Evolutionary conservation across 2,329 filamentous ascomycete species (phyloP), one percentile per base, ranked within the genome.

Genomic region (Colletotrichum siamense): DNA sequence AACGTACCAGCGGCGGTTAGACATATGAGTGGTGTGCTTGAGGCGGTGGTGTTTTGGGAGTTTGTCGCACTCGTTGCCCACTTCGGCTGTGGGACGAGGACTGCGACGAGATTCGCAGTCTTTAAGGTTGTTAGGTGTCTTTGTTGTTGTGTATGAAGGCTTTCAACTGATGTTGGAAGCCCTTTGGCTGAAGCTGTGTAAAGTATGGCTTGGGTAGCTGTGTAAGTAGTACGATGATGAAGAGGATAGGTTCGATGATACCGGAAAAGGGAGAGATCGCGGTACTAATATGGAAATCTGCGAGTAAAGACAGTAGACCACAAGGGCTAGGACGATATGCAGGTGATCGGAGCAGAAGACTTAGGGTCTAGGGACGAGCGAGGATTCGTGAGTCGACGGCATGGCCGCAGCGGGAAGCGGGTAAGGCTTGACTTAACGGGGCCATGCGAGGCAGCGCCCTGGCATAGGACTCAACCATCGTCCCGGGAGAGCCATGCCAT

Each of bases 1-100:
- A 76, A 86, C 78, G 68, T 82, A 86, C 79, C 82, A 84, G 26
- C 82, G 83, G 73, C 81, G 81, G 59, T 34, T 64, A 74, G 84
- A 82, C 85, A 87, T 86, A 15, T 55, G 71, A 71, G 73, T 70
- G 57, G 65, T 18, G 28, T 79, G 61, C 64, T 49, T 8, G 36
- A 30, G 22, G 64, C 49, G 36, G 13, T 39, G 69, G 39, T 71
- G 44, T 24, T 49, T 67, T 55, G 30, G 67, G 26, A 67, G 34
- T 49, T 74, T 72, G 64, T 73, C 77, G 32, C 49, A 65, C 24
- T 77, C 65, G 55, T 75, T 76, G 52, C 76, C 76, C 76, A 78
- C 69, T 30, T 71, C 75, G 69, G 28, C 59, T 69, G 71, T 36
- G 39, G 28, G 69, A 65, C 77, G 66, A 72, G 55, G 49, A 59